Base-by-base conservation (phyloP, 306 rosid genomes). In the apple (Malus domestica) region DNA sequence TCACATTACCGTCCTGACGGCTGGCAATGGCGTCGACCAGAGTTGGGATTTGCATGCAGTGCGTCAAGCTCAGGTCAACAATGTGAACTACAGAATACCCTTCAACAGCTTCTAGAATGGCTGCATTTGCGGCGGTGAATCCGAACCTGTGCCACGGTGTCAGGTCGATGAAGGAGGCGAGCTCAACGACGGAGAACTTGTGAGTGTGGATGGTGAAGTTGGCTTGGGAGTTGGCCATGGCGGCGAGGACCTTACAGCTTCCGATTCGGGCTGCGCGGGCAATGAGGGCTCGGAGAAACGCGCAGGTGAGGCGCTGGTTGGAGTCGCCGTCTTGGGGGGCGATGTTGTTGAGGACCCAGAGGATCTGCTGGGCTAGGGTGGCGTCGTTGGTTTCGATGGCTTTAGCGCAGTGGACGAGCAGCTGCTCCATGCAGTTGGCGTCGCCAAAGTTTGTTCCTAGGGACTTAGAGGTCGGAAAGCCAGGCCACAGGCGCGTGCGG, bases 41-140 rank as follows among this genome's bases (percentile, higher is more conserved):
- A 4, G 99, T 95, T 1, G 99, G 99, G 70, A 95, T 89, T 75
- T 95, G 99, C 99, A 95, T 95, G 91, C 99, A 95, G 75, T 90
- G 97, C 23, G 97, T 92, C 45, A 81, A 60, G 80, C 93, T 89
- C 11, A 95, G 70, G 71, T 95, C 97, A 1, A 95, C 97, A 30
- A 95, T 81, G 77, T 95, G 99, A 38, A 95, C 54, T 20, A 81
- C 82, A 1, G 99, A 79, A 80, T 71, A 89, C 1, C 97, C 97
- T 6, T 92, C 93, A 4, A 86, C 82, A 1, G 97, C 97, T 29
- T 94, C 97, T 0, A 94, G 84, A 40, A 94, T 85, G 42, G 92
- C 80, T 0, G 97, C 78, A 68, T 95, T 95, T 16, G 98, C 97
- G 0, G 96, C 93, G 0, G 98, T 83, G 88, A 89, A 94, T 11